A percentile compares a stretch with the other conserved stretches of the same genome.
Conservation (phyloP, 2,329 filamentous ascomycete genomes). For the Aquanectria penicillioides region DNA sequence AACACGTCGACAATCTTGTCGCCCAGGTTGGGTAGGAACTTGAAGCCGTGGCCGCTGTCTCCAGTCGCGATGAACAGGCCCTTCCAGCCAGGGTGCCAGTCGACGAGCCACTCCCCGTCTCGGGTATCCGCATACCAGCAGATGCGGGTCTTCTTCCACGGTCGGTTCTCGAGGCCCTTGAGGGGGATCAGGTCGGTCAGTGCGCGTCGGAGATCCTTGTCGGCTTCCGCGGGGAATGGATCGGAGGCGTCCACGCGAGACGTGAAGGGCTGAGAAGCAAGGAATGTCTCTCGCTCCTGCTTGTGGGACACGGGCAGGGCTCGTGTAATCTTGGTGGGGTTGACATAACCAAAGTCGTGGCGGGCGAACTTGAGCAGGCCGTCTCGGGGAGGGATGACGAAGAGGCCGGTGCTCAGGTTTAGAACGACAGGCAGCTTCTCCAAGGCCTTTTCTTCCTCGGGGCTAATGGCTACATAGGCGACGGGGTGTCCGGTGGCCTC, state of each 20-base stretch:
- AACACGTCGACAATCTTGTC: slow-evolving; percentile 69
- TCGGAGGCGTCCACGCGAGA: slow-evolving; percentile 52
- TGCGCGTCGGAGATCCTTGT: slow-evolving; percentile 68
- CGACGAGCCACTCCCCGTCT: slow-evolving; percentile 76
- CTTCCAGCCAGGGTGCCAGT: slow-evolving; percentile 71
- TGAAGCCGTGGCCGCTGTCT: slow-evolving; percentile 74
- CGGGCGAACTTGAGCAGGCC: slow-evolving; percentile 74
- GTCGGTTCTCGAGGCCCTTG: slow-evolving; percentile 63
- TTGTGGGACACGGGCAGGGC: slow-evolving; percentile 46
- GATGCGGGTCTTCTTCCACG: slow-evolving; percentile 70
- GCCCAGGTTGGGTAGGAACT: slow-evolving; percentile 74
- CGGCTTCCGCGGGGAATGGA: slow-evolving; percentile 68
- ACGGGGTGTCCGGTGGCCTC: slow-evolving; percentile 85
- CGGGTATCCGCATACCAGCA: slow-evolving; percentile 84
- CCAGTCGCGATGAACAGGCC: slow-evolving; percentile 70
- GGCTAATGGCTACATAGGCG: slow-evolving; percentile 79
- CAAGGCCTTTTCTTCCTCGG: slow-evolving; percentile 74
- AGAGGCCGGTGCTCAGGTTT: slow-evolving; percentile 76
- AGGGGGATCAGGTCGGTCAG: slow-evolving; percentile 70
- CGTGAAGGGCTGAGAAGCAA: slow-evolving; percentile 50
- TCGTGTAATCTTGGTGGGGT: slow-evolving; percentile 53
- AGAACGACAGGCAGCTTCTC: slow-evolving; percentile 75
- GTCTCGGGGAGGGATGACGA: slow-evolving; percentile 75
- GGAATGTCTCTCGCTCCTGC: slow-evolving; percentile 41
- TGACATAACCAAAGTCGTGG: slow-evolving; percentile 75